These are phyloP conservation scores for Trichoderma sp. DNA, from an alignment of 2,329 filamentous ascomycete species.

Conservation along the genomic window DNA sequence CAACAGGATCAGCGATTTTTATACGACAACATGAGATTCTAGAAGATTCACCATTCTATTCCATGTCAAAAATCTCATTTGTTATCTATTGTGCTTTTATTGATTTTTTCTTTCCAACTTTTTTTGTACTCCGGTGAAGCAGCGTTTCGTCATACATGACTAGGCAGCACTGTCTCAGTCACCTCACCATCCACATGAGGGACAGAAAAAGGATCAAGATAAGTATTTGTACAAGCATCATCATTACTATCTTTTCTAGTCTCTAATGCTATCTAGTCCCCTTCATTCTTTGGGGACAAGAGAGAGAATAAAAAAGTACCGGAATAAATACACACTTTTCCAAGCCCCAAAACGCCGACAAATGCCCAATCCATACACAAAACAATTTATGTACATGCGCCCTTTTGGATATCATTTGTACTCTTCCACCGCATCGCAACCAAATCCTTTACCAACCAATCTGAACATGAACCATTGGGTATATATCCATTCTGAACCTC, in stretches of 20 bases:
- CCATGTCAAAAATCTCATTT: not conserved
- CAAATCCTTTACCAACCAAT: not conserved
- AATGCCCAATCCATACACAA: not conserved
- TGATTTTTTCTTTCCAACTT: not conserved
- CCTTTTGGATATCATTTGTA: not conserved
- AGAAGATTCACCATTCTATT: not conserved
- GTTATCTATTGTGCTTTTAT: not conserved
- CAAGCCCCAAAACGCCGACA: conserved; percentile 14
- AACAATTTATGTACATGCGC: not conserved
- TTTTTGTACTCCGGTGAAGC: not conserved
- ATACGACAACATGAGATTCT: too few species aligned
- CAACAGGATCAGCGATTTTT: not conserved
- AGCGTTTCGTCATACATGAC: not conserved
- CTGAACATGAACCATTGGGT: not conserved
- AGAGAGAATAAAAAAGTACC: conserved; percentile 16
- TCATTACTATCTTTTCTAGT: conserved; percentile 20
- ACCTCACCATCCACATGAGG: not conserved
- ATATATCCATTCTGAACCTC: conserved; percentile 4
- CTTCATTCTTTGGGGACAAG: conserved; percentile 25
- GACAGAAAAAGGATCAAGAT: not conserved
- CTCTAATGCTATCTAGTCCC: conserved; percentile 19
- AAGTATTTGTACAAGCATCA: not conserved
- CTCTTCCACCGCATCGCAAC: not conserved
- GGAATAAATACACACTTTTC: conserved; percentile 25
- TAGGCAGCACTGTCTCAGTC: not conserved